Evolutionary conservation across 768 basidiomycete species (phyloP), one percentile per base, ranked within the genome.

Genomic region (Kwoniella pini): DNA sequence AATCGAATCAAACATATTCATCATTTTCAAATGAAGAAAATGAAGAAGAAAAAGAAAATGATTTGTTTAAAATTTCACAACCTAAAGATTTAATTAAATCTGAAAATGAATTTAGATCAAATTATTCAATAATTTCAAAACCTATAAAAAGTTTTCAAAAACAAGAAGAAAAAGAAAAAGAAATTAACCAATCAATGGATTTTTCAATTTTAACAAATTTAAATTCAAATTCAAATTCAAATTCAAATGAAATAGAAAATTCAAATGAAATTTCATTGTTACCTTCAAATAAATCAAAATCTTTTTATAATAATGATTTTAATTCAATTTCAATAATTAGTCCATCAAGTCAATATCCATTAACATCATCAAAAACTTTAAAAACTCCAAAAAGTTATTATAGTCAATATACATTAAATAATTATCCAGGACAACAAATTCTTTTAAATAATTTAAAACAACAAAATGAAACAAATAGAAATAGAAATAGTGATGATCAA

Each of bases 301-400:
- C n/a, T n/a, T n/a, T n/a, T n/a, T n/a, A 36, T 36, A 36, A 46
- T 24, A 26, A 27, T 5, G 22, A 26, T 11, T 13, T 46, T n/a
- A n/a, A n/a, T n/a, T n/a, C 6, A 26, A 13, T 46, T 6, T 15
- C 28, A 50, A 26, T 48, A 12, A 26, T 50, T 19, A 50, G 48
- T 50, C 48, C 48, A 9, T 27, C 21, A 50, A 50, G 48, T 50
- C 17, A 54, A 28, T 54, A 40, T 39, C 48, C 57, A 10, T 42
- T 42, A 19, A 42, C 40, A 36, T 36, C 33, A 7, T 15, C 33
- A 10, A 19, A 42, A 13, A 42, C 40, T 19, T 42, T 6, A 13
- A 42, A 42, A 17, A 9, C 40, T 5, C 7, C 9, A 11, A 28
- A 42, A 19, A 38, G 26, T 24, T 31, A 44, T 51, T 11, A 49